These are phyloP conservation scores for Annulohypoxylon bovei DNA, from an alignment of 495 filamentous ascomycete species.

Conservation along the genomic window DNA sequence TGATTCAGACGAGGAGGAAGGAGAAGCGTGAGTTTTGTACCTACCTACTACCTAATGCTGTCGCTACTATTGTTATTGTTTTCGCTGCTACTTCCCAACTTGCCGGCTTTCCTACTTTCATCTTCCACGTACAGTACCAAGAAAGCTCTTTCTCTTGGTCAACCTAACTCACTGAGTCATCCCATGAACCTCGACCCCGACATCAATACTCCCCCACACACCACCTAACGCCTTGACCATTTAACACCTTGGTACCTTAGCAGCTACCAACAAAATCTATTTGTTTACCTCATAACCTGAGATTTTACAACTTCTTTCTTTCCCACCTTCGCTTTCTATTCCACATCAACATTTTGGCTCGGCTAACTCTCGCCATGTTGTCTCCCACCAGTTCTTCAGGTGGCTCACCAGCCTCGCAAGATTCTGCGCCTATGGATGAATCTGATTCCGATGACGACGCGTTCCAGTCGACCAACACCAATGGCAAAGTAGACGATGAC, in stretches of 20 bases:
- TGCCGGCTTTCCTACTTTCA: too few species aligned
- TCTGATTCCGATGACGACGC: conserved; percentile 79
- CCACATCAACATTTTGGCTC: neutral
- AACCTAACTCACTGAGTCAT: neutral
- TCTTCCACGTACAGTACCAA: neutral
- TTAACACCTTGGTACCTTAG: neutral
- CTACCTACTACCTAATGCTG: neutral
- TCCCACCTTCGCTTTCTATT: neutral
- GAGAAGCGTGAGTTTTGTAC: conserved; percentile 78
- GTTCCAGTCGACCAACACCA: conserved; percentile 48
- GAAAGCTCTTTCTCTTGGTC: neutral
- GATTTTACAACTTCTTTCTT: neutral
- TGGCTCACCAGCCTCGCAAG: conserved; percentile 77
- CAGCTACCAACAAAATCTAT: neutral
- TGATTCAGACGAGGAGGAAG: conserved; percentile 79
- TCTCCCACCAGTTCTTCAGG: conserved; percentile 25
- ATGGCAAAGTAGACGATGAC: conserved; percentile 64
- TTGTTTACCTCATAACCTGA: neutral
- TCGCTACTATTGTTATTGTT: neutral
- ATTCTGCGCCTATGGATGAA: conserved; percentile 89
- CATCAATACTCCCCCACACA: neutral
- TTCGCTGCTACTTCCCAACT: neutral
- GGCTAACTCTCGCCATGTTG: conserved; percentile 14
- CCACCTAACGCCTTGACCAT: neutral
- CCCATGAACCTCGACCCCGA: neutral